Conservation (phyloP, 768 basidiomycete genomes). For the Tephrocybe sp. region DNA sequence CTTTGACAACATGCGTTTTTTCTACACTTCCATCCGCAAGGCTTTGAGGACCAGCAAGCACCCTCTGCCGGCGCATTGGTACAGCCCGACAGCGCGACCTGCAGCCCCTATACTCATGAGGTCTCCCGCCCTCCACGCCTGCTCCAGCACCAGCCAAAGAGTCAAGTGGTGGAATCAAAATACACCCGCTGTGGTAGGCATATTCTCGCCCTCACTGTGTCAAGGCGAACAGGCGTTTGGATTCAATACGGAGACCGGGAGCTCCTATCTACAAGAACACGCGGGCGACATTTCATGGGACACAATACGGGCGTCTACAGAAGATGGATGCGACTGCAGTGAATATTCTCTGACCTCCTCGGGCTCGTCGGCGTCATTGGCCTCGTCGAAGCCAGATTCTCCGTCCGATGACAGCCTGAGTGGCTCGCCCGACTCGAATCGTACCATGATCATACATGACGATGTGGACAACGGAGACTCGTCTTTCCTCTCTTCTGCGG, state of each 20-base stretch:
- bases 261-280: slow-evolving; percentile 8
- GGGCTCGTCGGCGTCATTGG: too few relatives aligned
- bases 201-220: not conserved
- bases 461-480: not conserved
- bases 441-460: slow-evolving; percentile 1
- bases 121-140: not conserved
- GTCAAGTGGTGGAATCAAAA: slow-evolving; percentile 9
- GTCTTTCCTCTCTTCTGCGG: not conserved
- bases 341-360: not conserved
- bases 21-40: too few relatives aligned
- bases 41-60: too few relatives aligned
- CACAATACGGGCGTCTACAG: slow-evolving; percentile 2
- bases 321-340: not conserved
- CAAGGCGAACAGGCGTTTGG: not conserved
- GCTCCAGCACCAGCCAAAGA: not conserved
- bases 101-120: slow-evolving; percentile 2
- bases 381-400: not conserved
- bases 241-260: slow-evolving; percentile 3
- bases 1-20: too few relatives aligned
- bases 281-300: slow-evolving; percentile 9
- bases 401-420: not conserved
- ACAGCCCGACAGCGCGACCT: slow-evolving; percentile 1
- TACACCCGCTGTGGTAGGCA: not conserved
- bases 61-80: not conserved
- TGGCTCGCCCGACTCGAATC: not conserved